Evolutionary conservation across 495 filamentous ascomycete genomes (phyloP).

Genomic region (Aspergillus bridgeri): DNA sequence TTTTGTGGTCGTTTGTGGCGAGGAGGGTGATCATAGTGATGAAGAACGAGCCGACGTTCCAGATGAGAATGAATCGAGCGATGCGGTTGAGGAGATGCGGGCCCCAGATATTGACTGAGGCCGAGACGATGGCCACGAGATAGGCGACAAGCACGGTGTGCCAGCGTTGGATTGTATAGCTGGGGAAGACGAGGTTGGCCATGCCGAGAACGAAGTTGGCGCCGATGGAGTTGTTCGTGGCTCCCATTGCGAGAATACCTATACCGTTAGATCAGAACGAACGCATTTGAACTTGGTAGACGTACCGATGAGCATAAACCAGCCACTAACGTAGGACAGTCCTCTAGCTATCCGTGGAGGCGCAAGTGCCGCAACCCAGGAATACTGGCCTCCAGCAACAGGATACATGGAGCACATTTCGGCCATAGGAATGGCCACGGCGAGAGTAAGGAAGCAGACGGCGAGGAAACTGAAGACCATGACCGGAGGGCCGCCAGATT

Average conservation of each 20-base stretch:
- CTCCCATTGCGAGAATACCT: constrained; percentile 54
- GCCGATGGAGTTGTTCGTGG: constrained; percentile 54
- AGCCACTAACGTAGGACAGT: constrained; percentile 49
- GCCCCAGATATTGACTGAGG: constrained; percentile 48
- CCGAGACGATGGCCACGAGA: constrained; percentile 38
- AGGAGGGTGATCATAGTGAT: constrained; percentile 49
- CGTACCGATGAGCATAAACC: constrained; percentile 51
- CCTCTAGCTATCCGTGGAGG: constrained; percentile 47
- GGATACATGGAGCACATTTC: constrained; percentile 56
- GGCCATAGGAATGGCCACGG: constrained; percentile 56
- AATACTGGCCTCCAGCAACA: constrained; percentile 54
- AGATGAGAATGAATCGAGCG: constrained; percentile 48
- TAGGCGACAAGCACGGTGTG: constrained; percentile 55
- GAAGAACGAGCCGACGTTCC: constrained; percentile 54
- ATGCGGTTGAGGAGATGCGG: constrained; percentile 52
- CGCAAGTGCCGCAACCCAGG: constrained; percentile 54
- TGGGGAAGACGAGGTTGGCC: constrained; percentile 50
- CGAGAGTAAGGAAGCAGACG: constrained; percentile 46
- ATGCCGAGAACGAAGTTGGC: constrained; percentile 55
- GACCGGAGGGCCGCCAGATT: constrained; percentile 53
- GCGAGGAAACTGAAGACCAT: constrained; percentile 57
- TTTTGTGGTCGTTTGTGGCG: constrained; percentile 53
- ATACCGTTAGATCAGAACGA: too few relatives aligned
- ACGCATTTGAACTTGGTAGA: too few relatives aligned
- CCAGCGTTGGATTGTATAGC: constrained; percentile 55